Evolutionary conservation across 805 yeast species (phyloP), one percentile per base, ranked within the genome.

Genomic region (Phaffomyces antillensis): DNA sequence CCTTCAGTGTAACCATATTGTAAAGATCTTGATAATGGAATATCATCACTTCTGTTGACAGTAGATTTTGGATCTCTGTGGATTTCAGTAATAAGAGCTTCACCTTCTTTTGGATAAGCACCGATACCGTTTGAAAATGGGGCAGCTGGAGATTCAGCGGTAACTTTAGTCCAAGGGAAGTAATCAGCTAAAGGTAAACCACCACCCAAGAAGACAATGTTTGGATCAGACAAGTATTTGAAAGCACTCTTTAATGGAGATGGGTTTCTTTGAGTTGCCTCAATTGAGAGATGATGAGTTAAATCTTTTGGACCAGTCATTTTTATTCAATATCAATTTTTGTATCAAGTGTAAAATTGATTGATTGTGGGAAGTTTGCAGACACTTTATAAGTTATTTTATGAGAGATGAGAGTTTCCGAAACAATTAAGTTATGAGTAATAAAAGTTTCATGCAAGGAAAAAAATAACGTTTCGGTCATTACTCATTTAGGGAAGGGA

Each of bases 1-100:
- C 99, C 99, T 50, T 76, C 79, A 46, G 96, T 81, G 66, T 60
- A 66, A 37, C 99, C 98, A 66, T 93, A 93, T 71, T 93, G 99
- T 65, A 93, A 74, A n/a, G 96, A 79, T 58, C 86, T 76, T 20
- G 86, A 73, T 55, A 93, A 75, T 44, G 90, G 93, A 47, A 90
- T 71, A 55, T 83, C 87, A 33, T 61, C 67, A 33, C 72, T 71
- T 55, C 66, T 64, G 39, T 44, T 37, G 20, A 37, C n/a, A 7
- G 42, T 34, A 40, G 64, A 64, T 39, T 64, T 59, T 18, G 77
- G 66, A 46, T 72, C 63, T 55, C 78, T 71, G 47, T 56, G 53
- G 39, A 74, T 52, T 31, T 64, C 67, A 42, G 67, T 56, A 44
- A 64, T 59, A 26, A 59, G 54, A 36, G 62, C 68, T 3, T 63